Base-by-base conservation (phyloP, 371 early-diverging fungal species). In the Circinella umbellata region DNA sequence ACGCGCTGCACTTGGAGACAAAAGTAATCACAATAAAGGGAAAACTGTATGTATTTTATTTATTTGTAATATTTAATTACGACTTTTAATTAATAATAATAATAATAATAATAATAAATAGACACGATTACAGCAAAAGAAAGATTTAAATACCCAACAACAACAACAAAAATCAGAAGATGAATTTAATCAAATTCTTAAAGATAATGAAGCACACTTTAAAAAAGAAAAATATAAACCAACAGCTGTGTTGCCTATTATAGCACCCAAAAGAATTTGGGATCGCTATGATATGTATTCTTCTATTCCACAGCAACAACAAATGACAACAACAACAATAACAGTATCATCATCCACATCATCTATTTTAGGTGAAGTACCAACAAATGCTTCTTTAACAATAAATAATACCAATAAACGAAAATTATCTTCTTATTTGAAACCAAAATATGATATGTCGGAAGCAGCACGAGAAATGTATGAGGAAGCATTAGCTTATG, bases 201-300 rank as follows among this genome's bases (percentile, higher is more conserved):
- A 70, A 38, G 79, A 77, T 36, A 79, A 81, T 46, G 57, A 74
- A 48, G 51, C 55, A 20, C 69, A 73, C 47, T 77, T 75, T n/a
- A 36, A 62, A 66, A 63, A 61, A 34, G 51, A 72, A 63, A 34
- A 54, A 64, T 15, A 42, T 27, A 18, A 48, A 36, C 49, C 13
- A 64, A 37, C 42, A n/a, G 4, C 82, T 18, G 71, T 81, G 14
- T 48, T 81, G 34, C 82, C 82, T 1, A 81, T 81, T 39, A 36
- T 64, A 4, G 82, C 79, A 1, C 79, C 72, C 36, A 67, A 72
- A 13, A 54, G 64, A 35, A 69, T 75, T 18, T 57, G 64, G 49
- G 51, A 68, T 49, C 66, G 57, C 8, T 51, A 64, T 38, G 61
- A 46, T 20, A 37, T 18, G 42, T 9, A 42, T 42, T 11, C 27